These are phyloP conservation scores for Mollisiaceae sp. DNA, from an alignment of 2,329 filamentous ascomycete species.

Conservation along the genomic window DNA sequence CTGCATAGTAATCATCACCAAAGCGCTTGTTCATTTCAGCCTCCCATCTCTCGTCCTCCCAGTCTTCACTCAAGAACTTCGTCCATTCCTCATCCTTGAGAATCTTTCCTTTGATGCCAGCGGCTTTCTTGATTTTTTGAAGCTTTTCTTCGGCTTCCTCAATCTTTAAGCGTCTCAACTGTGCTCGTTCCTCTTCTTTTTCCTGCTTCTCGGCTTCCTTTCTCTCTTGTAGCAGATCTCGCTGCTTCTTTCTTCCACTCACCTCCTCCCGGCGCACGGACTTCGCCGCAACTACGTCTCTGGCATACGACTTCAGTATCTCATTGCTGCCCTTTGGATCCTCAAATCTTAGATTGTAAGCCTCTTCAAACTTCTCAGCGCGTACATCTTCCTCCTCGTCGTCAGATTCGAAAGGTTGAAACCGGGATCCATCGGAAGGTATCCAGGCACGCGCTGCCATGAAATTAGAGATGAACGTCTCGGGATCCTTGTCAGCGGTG, in stretches of 20 bases:
- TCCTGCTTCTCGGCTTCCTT: constrained; percentile 80
- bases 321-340: constrained; percentile 89
- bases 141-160: constrained; percentile 90
- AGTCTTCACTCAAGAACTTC: constrained; percentile 82
- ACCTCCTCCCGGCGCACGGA: constrained; percentile 86
- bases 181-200: constrained; percentile 79
- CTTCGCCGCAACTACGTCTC: constrained; percentile 80
- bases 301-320: constrained; percentile 83
- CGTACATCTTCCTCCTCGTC: constrained; percentile 73
- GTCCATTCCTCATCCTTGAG: constrained; percentile 81
- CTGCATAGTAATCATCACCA: constrained; percentile 87
- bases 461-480: constrained; percentile 93
- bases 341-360: constrained; percentile 96
- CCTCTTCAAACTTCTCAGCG: constrained; percentile 87
- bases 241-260: constrained; percentile 75
- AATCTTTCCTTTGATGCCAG: constrained; percentile 72
- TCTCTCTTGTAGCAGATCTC: constrained; percentile 77
- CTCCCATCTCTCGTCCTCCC: constrained; percentile 90
- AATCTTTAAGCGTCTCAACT: constrained; percentile 84
- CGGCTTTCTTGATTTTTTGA: constrained; percentile 85
- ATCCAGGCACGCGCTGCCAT: constrained; percentile 92
- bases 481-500: constrained; percentile 85
- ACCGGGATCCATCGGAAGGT: constrained; percentile 66
- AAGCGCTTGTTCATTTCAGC: constrained; percentile 87
- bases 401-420: constrained; percentile 89